Evolutionary conservation across 257 asterid species (phyloP), one percentile per base, ranked within the genome.

Genomic region (Forsythia suspensa): DNA sequence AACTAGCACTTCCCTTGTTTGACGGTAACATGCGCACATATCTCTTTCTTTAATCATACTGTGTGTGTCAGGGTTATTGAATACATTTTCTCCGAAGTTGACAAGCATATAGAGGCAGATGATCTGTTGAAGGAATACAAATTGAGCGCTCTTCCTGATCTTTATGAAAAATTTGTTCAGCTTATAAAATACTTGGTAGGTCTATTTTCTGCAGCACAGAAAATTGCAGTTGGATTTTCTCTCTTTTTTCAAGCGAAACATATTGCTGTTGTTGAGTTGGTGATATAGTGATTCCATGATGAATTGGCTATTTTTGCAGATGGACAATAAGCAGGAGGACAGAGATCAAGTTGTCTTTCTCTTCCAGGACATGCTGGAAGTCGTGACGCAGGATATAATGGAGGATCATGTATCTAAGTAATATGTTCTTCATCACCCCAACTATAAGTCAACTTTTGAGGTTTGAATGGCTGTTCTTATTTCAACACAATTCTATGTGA

Each of bases 361-460:
- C 82, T 92, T 96, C 92, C 99, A 96, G 88, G 99, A 96, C 82
- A 92, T 96, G 99, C 89, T 96, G 74, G 99, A 96, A 90, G 98
- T 96, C 39, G 98, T 96, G 85, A 88, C 96, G 40, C 90, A 96
- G 82, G 99, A 96, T 82, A 94, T 95, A 81, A 95, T 85, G 94
- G 99, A 94, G 87, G 99, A 94, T 84, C 96, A 87, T 37, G 81
- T 91, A 85, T 90, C 97, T 71, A 91, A 88, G 99, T 94, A 90
- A 82, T 83, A 73, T 68, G 80, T 78, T 74, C 46, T 73, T 79
- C 68, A 66, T 70, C 77, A 67, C 70, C 38, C 76, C 40, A 20
- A 73, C 57, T 36, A 16, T n/a, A 37, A 70, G 76, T 73, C 70
- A 13, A 73, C 16, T 82, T 81, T 72, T 74, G 79, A 44, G 76